A percentile compares a stretch with the other conserved stretches of the same genome.
Evolutionary conservation across 345 rosid species (phyloP).

Genomic region (Populus davidiana): DNA sequence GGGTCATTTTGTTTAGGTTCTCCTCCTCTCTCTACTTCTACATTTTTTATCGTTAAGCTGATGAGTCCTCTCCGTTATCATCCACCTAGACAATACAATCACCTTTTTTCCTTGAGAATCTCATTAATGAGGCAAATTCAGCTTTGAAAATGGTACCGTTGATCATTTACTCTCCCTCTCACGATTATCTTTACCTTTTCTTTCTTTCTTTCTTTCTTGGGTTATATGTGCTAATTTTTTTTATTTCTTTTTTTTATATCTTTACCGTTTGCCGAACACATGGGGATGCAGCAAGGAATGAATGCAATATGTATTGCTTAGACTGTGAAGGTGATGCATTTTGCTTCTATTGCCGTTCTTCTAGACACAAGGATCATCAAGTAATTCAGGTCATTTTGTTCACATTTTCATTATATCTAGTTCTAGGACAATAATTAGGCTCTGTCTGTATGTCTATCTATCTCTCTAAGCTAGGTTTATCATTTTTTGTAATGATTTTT

Average conservation of each 20-base stretch:
- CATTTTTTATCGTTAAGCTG: not conserved
- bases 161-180: not conserved
- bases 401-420: not conserved
- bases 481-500: not conserved
- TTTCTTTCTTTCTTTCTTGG: not conserved
- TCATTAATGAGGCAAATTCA: slow-evolving; percentile 15
- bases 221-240: not conserved
- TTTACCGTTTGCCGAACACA: slow-evolving; percentile 56
- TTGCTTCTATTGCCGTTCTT: slow-evolving; percentile 82
- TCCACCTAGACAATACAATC: not conserved
- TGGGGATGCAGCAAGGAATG: slow-evolving; percentile 57
- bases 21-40: not conserved
- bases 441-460: too few relatives aligned
- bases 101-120: not conserved
- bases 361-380: slow-evolving; percentile 70
- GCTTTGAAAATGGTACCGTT: slow-evolving; percentile 11
- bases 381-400: slow-evolving; percentile 58
- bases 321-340: slow-evolving; percentile 62
- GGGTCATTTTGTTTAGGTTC: slow-evolving; percentile 8
- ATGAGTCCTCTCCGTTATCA: not conserved
- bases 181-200: not conserved
- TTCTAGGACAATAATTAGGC: not conserved
- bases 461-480: not conserved
- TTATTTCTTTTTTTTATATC: not conserved
- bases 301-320: slow-evolving; percentile 85